Evolutionary conservation across 2,329 filamentous ascomycete species (phyloP).

Genomic region (Aspergillus ochraceus): DNA sequence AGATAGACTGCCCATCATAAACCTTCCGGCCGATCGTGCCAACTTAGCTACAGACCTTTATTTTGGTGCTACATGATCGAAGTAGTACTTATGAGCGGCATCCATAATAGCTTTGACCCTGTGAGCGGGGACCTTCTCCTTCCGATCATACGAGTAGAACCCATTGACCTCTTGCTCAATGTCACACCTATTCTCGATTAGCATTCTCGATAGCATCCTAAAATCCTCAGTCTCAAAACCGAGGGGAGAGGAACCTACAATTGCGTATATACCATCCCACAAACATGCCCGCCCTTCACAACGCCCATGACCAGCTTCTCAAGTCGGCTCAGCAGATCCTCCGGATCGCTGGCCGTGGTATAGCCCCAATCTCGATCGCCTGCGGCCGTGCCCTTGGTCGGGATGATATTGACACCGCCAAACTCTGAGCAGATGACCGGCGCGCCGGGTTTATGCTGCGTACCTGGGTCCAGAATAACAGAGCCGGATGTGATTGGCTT

Average conservation of each 20-base stretch:
- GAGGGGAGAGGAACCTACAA: conserved; percentile 45
- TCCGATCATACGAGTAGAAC: conserved; percentile 62
- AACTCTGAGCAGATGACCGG: conserved; percentile 69
- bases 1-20: background rate
- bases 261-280: conserved; percentile 67
- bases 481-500: conserved; percentile 38
- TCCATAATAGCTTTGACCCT: conserved; percentile 61
- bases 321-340: conserved; percentile 60
- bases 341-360: conserved; percentile 62
- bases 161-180: conserved; percentile 71
- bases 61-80: conserved; percentile 20
- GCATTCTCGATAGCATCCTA: background rate
- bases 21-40: background rate
- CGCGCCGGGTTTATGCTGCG: conserved; percentile 53
- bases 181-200: conserved; percentile 40
- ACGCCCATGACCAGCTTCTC: conserved; percentile 61
- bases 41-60: background rate
- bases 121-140: conserved; percentile 59
- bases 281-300: conserved; percentile 57
- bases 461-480: conserved; percentile 47
- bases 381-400: conserved; percentile 39
- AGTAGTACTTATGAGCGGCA: conserved; percentile 52
- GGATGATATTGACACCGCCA: conserved; percentile 66
- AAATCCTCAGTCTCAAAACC: background rate
- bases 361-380: conserved; percentile 65